A percentile compares a stretch with the other conserved stretches of the same genome.
Conservation (phyloP, 2,329 filamentous ascomycete genomes). For the Pyricularia grisea region DNA sequence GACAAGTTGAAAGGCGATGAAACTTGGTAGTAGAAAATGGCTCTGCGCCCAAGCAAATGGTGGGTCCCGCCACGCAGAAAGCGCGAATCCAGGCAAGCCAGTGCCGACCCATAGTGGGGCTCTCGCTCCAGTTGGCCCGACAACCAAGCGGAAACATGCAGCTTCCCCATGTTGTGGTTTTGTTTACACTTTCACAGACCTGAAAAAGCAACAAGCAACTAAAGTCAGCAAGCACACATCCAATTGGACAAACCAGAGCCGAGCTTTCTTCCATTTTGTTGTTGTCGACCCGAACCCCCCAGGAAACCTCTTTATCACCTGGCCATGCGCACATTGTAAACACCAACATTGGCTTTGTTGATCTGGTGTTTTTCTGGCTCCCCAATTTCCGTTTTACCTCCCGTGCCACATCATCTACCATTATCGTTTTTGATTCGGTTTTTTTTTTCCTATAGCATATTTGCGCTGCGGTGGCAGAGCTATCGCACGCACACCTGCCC, state of each 20-base stretch:
- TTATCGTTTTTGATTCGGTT: neutral
- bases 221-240: neutral
- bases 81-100: neutral
- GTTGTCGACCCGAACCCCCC: neutral
- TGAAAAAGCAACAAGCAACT: neutral
- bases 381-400: neutral
- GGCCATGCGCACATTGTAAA: neutral
- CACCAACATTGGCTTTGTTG: neutral
- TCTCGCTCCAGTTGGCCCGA: neutral
- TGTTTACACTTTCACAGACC: conserved; percentile 1
- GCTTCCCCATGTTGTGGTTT: conserved; percentile 1
- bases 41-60: neutral
- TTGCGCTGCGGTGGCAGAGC: neutral
- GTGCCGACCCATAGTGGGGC: neutral
- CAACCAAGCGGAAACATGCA: conserved; percentile 1
- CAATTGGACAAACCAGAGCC: neutral
- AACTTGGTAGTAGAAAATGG: neutral
- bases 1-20: neutral
- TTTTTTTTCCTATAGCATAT: neutral
- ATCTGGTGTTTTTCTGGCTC: neutral
- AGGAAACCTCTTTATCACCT: neutral
- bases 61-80: neutral
- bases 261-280: neutral
- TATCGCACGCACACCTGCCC: neutral
- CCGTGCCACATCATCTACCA: neutral